Evolutionary conservation across 768 basidiomycete genomes (phyloP), one percentile per base, ranked within the genome.

Genomic region (Macrocybe gigantea): DNA sequence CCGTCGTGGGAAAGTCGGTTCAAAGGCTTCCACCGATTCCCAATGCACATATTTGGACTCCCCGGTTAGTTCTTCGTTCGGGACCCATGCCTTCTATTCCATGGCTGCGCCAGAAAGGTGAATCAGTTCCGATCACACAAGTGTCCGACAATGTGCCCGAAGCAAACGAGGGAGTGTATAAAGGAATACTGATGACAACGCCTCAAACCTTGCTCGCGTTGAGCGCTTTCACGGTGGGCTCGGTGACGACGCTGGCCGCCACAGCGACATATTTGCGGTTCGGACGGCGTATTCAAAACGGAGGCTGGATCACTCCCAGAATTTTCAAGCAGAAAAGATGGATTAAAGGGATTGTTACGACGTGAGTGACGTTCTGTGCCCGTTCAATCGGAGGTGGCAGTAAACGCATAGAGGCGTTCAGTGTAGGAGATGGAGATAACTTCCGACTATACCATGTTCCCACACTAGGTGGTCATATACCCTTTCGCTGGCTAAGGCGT

Each of bases 391-490:
- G 41, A 14, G 15, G 31, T 35, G 29, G 12, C 15, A 42, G 4
- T 35, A 33, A 8, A 32, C 38, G 38, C 22, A 33, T 44, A 3
- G 12, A 12, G 41, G 38, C 37, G 8, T 5, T 38, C 39, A 90
- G 88, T 51, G 90, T 92, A 44, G 88, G 88, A 3, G 91, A 93
- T 57, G 82, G 77, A 9, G 94, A 97, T 64, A 91, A 91, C 59
- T 93, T 95, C 63, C 71, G 88, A 29, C 61, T 98, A 31, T 96
- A 82, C 55, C 94, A 98, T 59, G 93, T 83, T 0, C 93, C 94
- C 0, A 73, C 77, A 0, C 60, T 88, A 29, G 85, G 88, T 33
- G 91, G 83, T 72, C 69, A 73, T 41, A 87, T 80, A 74, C 89
- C 86, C 0, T 52, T 89, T 52, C 22, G 22, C 22, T 22, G 83